phyloP scores from a whole-genome alignment of 768 basidiomycete genomes.

The Steccherinum ochraceum region DNA sequence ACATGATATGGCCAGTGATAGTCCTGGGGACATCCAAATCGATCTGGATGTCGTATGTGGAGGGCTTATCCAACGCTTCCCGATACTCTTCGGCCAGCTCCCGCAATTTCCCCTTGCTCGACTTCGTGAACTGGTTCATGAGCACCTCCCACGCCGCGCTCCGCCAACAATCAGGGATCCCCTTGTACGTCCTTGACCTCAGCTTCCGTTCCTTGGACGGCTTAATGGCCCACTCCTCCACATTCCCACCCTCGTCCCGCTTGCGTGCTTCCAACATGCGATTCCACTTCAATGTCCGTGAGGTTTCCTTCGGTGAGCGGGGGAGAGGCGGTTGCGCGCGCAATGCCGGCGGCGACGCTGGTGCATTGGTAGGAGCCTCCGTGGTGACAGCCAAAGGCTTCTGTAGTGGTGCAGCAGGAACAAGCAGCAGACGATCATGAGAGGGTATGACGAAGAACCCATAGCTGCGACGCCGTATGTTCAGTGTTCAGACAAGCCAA shows the following conservation, averaged over 20 bases:
- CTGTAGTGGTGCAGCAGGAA: slow-evolving; percentile 54
- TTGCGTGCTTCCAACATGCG: slow-evolving; percentile 72
- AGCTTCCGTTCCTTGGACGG: slow-evolving; percentile 62
- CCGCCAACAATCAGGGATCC: slow-evolving; percentile 95
- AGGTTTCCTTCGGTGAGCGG: slow-evolving; percentile 53
- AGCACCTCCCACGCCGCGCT: slow-evolving; percentile 87
- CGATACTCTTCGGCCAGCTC: slow-evolving; percentile 45
- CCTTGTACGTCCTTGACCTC: slow-evolving; percentile 81
- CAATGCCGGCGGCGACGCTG: slow-evolving; percentile 39
- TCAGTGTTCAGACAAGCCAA: background rate
- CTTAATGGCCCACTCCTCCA: slow-evolving; percentile 65
- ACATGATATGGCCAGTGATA: slow-evolving; percentile 91
- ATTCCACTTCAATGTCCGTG: slow-evolving; percentile 90
- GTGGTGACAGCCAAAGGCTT: slow-evolving; percentile 49
- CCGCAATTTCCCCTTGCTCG: slow-evolving; percentile 38
- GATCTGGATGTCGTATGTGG: slow-evolving; percentile 91
- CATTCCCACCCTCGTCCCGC: slow-evolving; percentile 74
- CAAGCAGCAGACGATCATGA: slow-evolving; percentile 76
- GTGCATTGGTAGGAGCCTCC: slow-evolving; percentile 28
- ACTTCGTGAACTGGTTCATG: slow-evolving; percentile 47
- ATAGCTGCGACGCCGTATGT: slow-evolving; percentile 47
- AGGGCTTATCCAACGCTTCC: slow-evolving; percentile 70
- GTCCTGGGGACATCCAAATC: slow-evolving; percentile 97
- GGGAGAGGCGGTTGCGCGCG: slow-evolving; percentile 38
- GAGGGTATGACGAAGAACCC: slow-evolving; percentile 82